Evolutionary conservation across 305 asterid genomes (phyloP), one percentile per base, ranked within the genome.

Genomic region (Fraxinus xanthoxyloides): DNA sequence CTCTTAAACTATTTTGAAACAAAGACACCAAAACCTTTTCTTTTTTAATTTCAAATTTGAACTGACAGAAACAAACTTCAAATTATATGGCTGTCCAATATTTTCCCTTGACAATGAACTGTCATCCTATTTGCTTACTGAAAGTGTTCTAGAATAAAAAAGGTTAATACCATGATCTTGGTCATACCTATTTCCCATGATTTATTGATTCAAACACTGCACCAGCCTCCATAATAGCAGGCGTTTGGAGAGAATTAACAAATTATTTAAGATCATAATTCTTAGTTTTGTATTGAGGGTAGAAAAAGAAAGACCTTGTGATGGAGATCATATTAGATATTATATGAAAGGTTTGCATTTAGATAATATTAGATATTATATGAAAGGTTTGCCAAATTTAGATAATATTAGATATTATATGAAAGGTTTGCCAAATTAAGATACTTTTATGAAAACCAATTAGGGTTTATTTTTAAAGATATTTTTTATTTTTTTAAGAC

Each of bases 111-210:
- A 56, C 67, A 56, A 2, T 7, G 67, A 56, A 56, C 26, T 56
- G 79, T 74, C 40, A 21, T 63, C 76, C 34, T 61, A 31, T 17
- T 61, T 79, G 38, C 83, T 51, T n/a, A 75, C 17, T 48, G 67
- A 48, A 32, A 48, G 38, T 70, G 28, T 67, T 83, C 32, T 35
- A 79, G 26, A 34, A 15, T 31, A 54, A 70, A 74, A 36, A 54
- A 26, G 65, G 28, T 48, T 83, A 54, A 2, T 46, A 24, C 67
- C 7, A 7, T 19, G 5, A 74, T 7, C 13, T 74, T 74, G 43
- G n/a, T 19, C 32, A 36, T 74, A 74, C 48, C 77, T 3, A 19
- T 26, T 35, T 19, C 9, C 34, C 7, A 23, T 23, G 34, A 75
- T 23, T 38, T 75, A 15, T 40, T 23, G 21, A 36, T 38, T 75